These are phyloP conservation scores for Gossypium raimondii DNA, from an alignment of 345 rosid species.

Conservation along the genomic window DNA sequence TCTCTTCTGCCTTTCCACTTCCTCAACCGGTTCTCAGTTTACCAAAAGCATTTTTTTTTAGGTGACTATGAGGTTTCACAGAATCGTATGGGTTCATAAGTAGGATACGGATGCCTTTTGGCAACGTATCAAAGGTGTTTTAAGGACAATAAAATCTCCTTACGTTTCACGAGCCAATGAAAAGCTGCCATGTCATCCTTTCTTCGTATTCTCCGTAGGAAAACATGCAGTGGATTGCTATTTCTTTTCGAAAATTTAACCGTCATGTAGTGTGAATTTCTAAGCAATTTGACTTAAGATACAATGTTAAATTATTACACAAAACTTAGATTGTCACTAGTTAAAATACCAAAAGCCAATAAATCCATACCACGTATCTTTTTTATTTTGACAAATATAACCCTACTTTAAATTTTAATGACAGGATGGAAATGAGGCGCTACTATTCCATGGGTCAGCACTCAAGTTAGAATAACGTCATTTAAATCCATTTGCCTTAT, in stretches of 20 bases:
- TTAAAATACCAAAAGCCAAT: slow-evolving; percentile 17
- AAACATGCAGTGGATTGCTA: background rate
- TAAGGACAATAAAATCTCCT: slow-evolving; percentile 8
- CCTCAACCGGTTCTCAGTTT: slow-evolving; percentile 32
- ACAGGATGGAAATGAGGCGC: slow-evolving; percentile 19
- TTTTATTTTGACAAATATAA: background rate
- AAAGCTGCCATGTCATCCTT: slow-evolving; percentile 26
- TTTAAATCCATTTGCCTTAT: slow-evolving; percentile 30
- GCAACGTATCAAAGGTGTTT: slow-evolving; percentile 9
- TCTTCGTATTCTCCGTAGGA: background rate
- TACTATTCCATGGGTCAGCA: slow-evolving; percentile 14
- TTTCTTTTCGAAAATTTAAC: slow-evolving; percentile 21
- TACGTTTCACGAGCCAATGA: slow-evolving; percentile 10
- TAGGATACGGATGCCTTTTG: background rate
- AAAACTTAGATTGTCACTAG: slow-evolving; percentile 4
- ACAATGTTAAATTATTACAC: slow-evolving; percentile 29
- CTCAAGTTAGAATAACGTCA: background rate
- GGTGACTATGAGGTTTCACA: slow-evolving; percentile 18
- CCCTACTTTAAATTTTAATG: background rate
- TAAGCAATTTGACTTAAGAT: slow-evolving; percentile 42
- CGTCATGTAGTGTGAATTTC: slow-evolving; percentile 52
- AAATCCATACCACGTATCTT: slow-evolving; percentile 14
- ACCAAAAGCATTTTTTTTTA: background rate
- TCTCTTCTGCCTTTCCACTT: slow-evolving; percentile 30
- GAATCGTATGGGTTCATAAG: background rate